Conservation (phyloP, 768 basidiomycete genomes). For the Multifurca ochricompacta region DNA sequence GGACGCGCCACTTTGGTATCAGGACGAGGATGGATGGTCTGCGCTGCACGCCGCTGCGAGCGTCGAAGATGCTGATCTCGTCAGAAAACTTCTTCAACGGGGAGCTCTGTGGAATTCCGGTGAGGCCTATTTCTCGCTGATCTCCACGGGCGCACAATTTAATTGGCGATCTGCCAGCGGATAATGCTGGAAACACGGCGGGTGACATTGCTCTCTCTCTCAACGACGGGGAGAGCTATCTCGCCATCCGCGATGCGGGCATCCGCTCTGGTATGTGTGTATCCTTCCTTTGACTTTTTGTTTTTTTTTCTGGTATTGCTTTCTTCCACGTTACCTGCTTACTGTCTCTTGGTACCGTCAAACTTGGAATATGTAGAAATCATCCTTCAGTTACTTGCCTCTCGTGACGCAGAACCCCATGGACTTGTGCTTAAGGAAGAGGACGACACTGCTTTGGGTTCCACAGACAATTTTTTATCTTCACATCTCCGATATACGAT, state of each 20-base stretch:
- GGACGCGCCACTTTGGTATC: conserved; percentile 85
- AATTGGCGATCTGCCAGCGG: conserved; percentile 41
- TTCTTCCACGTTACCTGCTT: not conserved
- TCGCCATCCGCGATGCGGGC: conserved; percentile 81
- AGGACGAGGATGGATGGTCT: conserved; percentile 73
- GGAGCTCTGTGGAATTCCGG: conserved; percentile 93
- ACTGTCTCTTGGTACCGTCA: not conserved
- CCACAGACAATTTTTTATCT: conserved; percentile 60
- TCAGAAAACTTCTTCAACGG: conserved; percentile 59
- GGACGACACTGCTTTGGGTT: conserved; percentile 52
- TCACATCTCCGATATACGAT: conserved; percentile 59
- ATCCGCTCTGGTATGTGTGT: conserved; percentile 68
- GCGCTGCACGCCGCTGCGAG: conserved; percentile 84
- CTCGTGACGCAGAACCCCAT: conserved; percentile 29
- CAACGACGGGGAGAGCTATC: conserved; percentile 70
- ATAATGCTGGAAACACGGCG: conserved; percentile 73
- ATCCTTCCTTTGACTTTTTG: no score
- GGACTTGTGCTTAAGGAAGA: conserved; percentile 38
- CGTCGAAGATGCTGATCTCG: conserved; percentile 53
- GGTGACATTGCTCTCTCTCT: conserved; percentile 86
- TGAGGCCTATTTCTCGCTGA: conserved; percentile 30
- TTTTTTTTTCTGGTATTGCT: conserved; percentile 7
- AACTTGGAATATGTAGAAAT: conserved; percentile 42
- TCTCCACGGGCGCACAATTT: not conserved
- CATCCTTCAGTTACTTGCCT: conserved; percentile 55